These are phyloP conservation scores for Xylaria sp. DNA, from an alignment of 495 filamentous ascomycete genomes.

Conservation along the genomic window DNA sequence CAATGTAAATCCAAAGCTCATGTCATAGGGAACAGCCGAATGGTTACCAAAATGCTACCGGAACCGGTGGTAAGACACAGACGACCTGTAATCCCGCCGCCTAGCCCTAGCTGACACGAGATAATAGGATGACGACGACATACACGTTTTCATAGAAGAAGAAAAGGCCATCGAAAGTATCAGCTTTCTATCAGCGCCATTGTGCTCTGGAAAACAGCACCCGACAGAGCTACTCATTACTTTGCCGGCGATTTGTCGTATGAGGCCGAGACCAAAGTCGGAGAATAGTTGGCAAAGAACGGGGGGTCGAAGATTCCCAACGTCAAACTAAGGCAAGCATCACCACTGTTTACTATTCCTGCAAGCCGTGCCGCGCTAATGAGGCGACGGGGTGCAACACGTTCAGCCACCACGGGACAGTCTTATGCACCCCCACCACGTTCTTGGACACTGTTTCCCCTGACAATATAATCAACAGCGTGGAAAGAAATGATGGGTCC, in stretches of 20 bases:
- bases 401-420: background rate
- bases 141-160: background rate
- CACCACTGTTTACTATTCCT: background rate
- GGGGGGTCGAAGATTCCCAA: background rate
- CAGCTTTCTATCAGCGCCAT: background rate
- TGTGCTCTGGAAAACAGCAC: background rate
- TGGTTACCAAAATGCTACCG: background rate
- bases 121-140: conserved; percentile 1
- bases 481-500: background rate
- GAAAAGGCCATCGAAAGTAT: background rate
- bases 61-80: background rate
- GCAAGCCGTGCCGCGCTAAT: background rate
- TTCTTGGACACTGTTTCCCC: background rate
- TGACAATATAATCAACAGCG: background rate
- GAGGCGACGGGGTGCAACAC: background rate
- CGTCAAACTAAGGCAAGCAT: background rate
- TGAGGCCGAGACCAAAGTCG: background rate
- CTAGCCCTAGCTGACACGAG: background rate
- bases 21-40: background rate
- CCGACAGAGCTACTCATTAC: background rate
- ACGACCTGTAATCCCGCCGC: background rate
- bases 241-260: background rate
- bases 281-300: background rate
- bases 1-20: background rate
- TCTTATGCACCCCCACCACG: background rate